Percentiles rank a stretch among this genome's conserved stretches.
Evolutionary conservation across 108 stramenopile genomes (phyloP).

Genomic region (Phaeodactylum tricornutum): DNA sequence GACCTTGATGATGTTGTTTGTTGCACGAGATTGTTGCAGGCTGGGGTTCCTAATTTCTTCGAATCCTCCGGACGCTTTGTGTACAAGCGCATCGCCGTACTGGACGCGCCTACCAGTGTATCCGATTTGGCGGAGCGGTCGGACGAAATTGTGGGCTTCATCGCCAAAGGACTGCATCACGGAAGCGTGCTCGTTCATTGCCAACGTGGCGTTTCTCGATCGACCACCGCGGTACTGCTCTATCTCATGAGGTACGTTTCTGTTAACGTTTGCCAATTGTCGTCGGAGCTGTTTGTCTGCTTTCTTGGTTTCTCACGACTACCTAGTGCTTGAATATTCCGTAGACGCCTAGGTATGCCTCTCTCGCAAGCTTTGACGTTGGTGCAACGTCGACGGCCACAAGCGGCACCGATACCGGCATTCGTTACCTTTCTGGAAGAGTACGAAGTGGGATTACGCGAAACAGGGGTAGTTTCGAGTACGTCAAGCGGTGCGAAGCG

Average conservation of each 20-base stretch:
- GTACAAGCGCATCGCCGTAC: conserved; percentile 65
- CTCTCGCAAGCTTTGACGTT: conserved; percentile 31
- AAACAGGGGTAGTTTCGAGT: too few species aligned
- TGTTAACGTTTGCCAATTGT: too few species aligned
- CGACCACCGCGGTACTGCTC: conserved; percentile 47
- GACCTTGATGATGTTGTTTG: not conserved
- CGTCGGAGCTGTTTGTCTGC: too few species aligned
- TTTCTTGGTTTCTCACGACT: too few species aligned
- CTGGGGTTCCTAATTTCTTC: conserved; percentile 75
- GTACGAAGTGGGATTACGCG: too few species aligned
- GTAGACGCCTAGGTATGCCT: conserved; percentile 41
- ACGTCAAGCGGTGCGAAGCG: too few species aligned
- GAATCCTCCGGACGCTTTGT: conserved; percentile 28
- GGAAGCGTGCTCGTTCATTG: conserved; percentile 77
- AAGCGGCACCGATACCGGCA: conserved; percentile 55
- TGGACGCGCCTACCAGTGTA: conserved; percentile 45
- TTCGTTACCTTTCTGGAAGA: conserved; percentile 38
- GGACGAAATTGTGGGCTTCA: conserved; percentile 44
- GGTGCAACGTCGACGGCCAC: conserved; percentile 37
- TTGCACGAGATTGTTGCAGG: too few species aligned
- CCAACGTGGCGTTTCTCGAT: conserved; percentile 53
- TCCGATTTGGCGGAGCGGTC: conserved; percentile 28
- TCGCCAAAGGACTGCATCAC: conserved; percentile 51
- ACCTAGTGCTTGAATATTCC: too few species aligned
- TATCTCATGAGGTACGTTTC: conserved; percentile 51